A percentile compares a stretch with the other conserved stretches of the same genome.
Evolutionary conservation across 331 rosid species (phyloP).

Genomic region (Acacia pycnantha): DNA sequence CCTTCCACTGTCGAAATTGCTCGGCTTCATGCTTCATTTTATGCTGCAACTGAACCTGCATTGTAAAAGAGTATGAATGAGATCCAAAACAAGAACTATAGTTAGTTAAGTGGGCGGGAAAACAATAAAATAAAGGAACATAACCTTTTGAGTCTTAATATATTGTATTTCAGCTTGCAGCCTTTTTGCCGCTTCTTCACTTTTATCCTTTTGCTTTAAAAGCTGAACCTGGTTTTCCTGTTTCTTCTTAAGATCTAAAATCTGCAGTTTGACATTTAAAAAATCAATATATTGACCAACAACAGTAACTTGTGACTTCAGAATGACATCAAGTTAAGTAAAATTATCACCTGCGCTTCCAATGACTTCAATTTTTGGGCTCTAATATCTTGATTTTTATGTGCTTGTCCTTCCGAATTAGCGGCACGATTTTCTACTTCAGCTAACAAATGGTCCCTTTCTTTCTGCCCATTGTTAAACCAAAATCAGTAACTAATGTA

Average conservation of each 20-base stretch:
- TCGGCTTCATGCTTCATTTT: conserved; percentile 83
- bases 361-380: conserved; percentile 64
- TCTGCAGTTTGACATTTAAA: conserved; percentile 44
- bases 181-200: conserved; percentile 79
- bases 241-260: conserved; percentile 70
- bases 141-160: conserved; percentile 77
- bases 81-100: not conserved
- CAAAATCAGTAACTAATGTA: conserved; percentile 31
- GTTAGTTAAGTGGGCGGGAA: not conserved
- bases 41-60: conserved; percentile 81
- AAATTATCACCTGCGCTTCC: conserved; percentile 59
- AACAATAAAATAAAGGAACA: conserved; percentile 24
- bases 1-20: conserved; percentile 83
- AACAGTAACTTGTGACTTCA: conserved; percentile 15
- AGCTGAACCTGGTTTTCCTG: conserved; percentile 80
- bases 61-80: conserved; percentile 12
- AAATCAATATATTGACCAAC: not conserved
- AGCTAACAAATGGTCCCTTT: conserved; percentile 63
- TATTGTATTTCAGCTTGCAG: conserved; percentile 76
- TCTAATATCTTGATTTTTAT: conserved; percentile 55
- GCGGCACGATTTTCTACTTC: conserved; percentile 67
- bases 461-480: conserved; percentile 52
- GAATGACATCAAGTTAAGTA: conserved; percentile 21
- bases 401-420: conserved; percentile 51
- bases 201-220: conserved; percentile 69